Conservation (phyloP, 1,139 yeast species). For the Chernovozyma sophiae-reginae region DNA sequence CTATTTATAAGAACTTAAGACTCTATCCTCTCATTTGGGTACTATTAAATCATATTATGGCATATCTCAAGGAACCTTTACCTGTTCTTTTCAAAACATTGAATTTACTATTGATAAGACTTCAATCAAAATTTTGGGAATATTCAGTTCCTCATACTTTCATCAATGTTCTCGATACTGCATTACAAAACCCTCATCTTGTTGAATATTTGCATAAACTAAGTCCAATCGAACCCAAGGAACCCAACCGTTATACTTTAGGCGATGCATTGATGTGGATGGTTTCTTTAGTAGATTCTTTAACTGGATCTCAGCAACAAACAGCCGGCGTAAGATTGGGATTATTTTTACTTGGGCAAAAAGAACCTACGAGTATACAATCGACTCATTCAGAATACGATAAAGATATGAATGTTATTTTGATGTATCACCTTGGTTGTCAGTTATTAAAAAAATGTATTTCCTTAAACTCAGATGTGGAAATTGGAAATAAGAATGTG, state of each 20-base stretch:
- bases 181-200: conserved; percentile 39
- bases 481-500: conserved; percentile 14
- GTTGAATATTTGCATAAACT: conserved; percentile 15
- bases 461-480: conserved; percentile 12
- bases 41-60: conserved; percentile 46
- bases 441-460: conserved; percentile 12
- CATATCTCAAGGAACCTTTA: conserved; percentile 49
- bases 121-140: conserved; percentile 48
- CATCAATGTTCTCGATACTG: conserved; percentile 51
- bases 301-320: conserved; percentile 38
- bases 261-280: conserved; percentile 44
- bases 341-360: conserved; percentile 28
- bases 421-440: conserved; percentile 11
- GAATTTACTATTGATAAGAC: conserved; percentile 32
- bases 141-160: conserved; percentile 47
- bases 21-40: conserved; percentile 44
- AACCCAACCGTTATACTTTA: conserved; percentile 5
- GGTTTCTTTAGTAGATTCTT: conserved; percentile 25
- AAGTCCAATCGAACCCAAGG: not conserved
- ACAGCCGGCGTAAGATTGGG: conserved; percentile 39
- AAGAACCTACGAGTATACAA: not conserved
- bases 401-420: not conserved
- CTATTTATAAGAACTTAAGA: conserved; percentile 33
- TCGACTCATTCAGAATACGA: not conserved
- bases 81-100: conserved; percentile 52